Conservation (phyloP, 768 basidiomycete species). For the Amanita rubescens region DNA sequence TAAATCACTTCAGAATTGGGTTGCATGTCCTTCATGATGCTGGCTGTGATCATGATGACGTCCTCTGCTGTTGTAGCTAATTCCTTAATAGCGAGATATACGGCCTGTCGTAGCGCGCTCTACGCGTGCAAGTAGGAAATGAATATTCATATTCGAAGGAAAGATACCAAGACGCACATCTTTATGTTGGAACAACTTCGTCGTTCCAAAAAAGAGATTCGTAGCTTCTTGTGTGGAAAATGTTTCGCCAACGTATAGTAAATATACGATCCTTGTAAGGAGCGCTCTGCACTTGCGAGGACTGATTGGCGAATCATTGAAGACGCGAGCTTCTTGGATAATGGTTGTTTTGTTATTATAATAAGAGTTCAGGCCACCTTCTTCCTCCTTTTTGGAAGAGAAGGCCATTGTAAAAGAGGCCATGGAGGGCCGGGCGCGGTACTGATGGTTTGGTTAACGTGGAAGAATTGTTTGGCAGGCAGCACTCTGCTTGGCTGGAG, state of each 20-base stretch:
- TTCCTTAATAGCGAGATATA: slow-evolving; percentile 98
- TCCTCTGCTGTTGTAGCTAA: slow-evolving; percentile 93
- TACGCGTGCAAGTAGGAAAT: slow-evolving; percentile 23
- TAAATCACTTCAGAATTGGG: slow-evolving; percentile 98
- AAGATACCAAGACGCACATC: slow-evolving; percentile 59
- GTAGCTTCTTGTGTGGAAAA: slow-evolving; percentile 96
- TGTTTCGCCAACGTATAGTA: slow-evolving; percentile 93
- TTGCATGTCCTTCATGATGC: slow-evolving; percentile 99
- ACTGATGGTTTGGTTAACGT: not conserved
- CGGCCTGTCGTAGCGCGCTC: slow-evolving; percentile 95
- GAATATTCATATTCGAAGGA: not conserved
- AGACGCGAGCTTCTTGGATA: slow-evolving; percentile 96
- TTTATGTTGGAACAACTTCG: slow-evolving; percentile 98
- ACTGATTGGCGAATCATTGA: slow-evolving; percentile 99
- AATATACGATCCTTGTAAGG: slow-evolving; percentile 92
- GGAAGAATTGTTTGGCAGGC: not conserved
- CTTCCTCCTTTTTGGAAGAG: slow-evolving; percentile 94
- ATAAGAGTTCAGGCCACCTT: slow-evolving; percentile 84
- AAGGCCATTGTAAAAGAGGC: slow-evolving; percentile 61
- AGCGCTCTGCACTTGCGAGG: slow-evolving; percentile 95
- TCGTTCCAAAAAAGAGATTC: slow-evolving; percentile 96
- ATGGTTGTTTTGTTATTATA: slow-evolving; percentile 98
- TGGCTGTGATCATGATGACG: slow-evolving; percentile 98
- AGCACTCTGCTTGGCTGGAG: not conserved
- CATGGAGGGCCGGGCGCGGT: slow-evolving; percentile 24